phyloP scores from a whole-genome alignment of 1,139 yeast genomes.

The Suhomyces choctaworum region DNA sequence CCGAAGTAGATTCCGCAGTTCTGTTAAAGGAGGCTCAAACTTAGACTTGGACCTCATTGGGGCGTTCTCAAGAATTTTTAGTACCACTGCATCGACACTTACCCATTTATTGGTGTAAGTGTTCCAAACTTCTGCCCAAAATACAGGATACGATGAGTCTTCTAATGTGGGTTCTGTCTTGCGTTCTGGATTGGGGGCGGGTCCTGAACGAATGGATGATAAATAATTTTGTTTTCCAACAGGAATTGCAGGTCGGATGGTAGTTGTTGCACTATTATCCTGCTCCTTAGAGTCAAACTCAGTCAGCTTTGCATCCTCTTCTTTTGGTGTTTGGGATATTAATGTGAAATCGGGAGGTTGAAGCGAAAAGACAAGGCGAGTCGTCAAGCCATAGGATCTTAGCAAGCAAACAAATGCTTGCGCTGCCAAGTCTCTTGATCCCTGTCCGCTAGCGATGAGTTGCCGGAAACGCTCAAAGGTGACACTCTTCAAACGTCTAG shows the following conservation, averaged over 20 bases:
- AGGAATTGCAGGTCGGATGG: too few species aligned
- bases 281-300: too few species aligned
- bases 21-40: conserved; percentile 74
- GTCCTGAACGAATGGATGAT: neutral
- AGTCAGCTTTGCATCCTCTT: too few species aligned
- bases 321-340: conserved; percentile 23
- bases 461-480: conserved; percentile 40
- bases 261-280: too few species aligned
- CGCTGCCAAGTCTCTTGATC: conserved; percentile 78
- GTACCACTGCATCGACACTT: conserved; percentile 78
- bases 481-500: conserved; percentile 25
- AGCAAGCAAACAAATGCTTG: conserved; percentile 84
- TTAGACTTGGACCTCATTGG: conserved; percentile 58
- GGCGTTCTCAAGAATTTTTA: conserved; percentile 62
- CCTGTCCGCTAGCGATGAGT: conserved; percentile 49
- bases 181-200: neutral
- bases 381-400: conserved; percentile 67
- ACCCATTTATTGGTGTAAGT: conserved; percentile 70
- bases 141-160: conserved; percentile 60
- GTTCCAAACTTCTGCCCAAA: conserved; percentile 97
- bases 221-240: neutral
- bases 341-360: conserved; percentile 87
- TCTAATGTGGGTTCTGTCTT: conserved; percentile 17
- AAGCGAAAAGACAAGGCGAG: conserved; percentile 75
- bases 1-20: conserved; percentile 57